Evolutionary conservation across 768 basidiomycete genomes (phyloP), one percentile per base, ranked within the genome.

Genomic region (Coprinopsis sp.): DNA sequence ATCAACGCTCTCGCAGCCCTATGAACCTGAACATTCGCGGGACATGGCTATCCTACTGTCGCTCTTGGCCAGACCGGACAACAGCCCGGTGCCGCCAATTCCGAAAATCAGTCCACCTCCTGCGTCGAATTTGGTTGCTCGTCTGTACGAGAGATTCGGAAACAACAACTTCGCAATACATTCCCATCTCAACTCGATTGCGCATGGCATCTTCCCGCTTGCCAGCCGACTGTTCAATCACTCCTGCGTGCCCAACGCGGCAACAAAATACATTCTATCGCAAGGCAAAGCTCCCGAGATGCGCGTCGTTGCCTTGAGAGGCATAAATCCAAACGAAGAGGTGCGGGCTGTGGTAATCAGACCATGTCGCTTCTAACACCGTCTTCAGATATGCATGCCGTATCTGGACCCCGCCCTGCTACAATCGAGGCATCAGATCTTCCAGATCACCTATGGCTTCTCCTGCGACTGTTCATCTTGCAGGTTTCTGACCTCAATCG

Each of bases 191-290:
- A 77, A 66, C 13, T 74, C 82, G 1, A 68, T 83, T 55, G 89
- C 78, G 0, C 82, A 89, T 64, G 89, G 86, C 0, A 69, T 88
- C 29, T 90, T 87, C 51, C 87, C 89, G 6, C 61, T 78, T 8
- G 82, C 89, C 1, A 91, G 89, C 56, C 73, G 87, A n/a, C 58
- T 79, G 11, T 88, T 91, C 67, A 91, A 91, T 57, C 89, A 91
- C 57, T 87, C 85, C 3, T 91, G 89, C 61, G 54, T 74, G 14
- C 87, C 89, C 1, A 89, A 87, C 53, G 84, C 84, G 13, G 77
- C 75, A 21, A 69, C 78, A 25, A 83, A 78, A 58, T 87, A 84
- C 55, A 57, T 63, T 36, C 64, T 87, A 13, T 56, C 51, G 19
- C 58, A 53, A 2, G 62, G 57, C 6, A 54, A 67, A 33, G 54